These are phyloP conservation scores for Tympanopsis confertula DNA, from an alignment of 2,329 filamentous ascomycete genomes.

Conservation along the genomic window DNA sequence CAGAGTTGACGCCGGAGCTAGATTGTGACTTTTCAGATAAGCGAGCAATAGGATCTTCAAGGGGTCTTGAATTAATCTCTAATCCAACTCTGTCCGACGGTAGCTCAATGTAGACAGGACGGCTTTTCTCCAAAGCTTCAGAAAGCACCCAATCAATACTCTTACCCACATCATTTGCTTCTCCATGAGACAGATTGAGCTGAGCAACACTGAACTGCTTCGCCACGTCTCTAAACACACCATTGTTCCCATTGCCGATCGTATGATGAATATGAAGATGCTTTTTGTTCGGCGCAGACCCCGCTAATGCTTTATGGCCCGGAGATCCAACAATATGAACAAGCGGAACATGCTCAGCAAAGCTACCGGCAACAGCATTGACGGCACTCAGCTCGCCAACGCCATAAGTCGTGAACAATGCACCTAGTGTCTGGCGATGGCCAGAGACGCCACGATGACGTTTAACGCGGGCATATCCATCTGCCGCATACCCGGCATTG, in stretches of 20 bases:
- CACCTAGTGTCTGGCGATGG: no score
- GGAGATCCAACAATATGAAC: background rate
- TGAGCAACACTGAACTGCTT: background rate
- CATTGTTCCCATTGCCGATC: background rate
- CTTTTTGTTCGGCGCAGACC: background rate
- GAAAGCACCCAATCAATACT: background rate
- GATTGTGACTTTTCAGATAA: no score
- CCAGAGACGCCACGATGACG: conserved; percentile 14
- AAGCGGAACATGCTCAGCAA: background rate
- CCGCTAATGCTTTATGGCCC: no score
- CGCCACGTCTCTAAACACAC: background rate
- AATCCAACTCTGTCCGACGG: background rate
- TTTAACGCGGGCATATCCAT: conserved; percentile 37
- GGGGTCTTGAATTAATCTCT: background rate
- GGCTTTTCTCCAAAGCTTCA: background rate
- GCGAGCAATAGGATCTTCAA: background rate
- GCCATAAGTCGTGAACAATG: conserved; percentile 35
- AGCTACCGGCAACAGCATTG: background rate
- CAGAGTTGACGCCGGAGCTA: no score
- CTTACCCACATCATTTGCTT: background rate
- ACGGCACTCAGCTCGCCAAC: conserved; percentile 28
- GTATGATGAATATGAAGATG: background rate
- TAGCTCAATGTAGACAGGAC: background rate
- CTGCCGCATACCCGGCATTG: conserved; percentile 37
- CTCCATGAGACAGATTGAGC: no score